phyloP scores from a whole-genome alignment of 768 basidiomycete species.

The Mycena latifolia region DNA sequence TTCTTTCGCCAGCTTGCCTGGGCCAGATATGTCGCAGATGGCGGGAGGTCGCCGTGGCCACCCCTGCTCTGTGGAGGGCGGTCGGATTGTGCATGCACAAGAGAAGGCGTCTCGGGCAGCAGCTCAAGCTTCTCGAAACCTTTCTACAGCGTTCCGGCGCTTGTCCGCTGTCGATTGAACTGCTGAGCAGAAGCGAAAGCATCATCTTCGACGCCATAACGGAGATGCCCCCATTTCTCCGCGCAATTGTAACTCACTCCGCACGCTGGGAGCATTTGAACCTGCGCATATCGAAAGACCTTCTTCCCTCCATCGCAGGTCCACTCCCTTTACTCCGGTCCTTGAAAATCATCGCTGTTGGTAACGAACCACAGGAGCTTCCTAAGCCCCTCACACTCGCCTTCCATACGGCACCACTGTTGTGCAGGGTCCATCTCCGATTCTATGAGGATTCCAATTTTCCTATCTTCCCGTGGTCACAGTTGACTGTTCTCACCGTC shows the following conservation, averaged over 20 bases:
- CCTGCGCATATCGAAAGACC: neutral
- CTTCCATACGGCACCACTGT: neutral
- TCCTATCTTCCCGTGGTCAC: neutral
- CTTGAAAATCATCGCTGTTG: neutral
- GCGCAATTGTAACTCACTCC: neutral
- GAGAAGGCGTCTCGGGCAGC: neutral
- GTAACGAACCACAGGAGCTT: too few species aligned
- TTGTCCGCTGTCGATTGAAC: neutral
- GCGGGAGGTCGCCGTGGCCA: neutral
- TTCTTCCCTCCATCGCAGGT: neutral
- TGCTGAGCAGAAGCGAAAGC: neutral
- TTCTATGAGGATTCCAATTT: too few species aligned
- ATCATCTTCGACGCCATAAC: neutral
- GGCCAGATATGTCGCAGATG: conserved; percentile 7
- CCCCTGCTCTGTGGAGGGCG: too few species aligned
- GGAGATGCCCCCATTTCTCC: neutral
- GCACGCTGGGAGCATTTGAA: conserved; percentile 12
- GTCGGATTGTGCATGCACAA: neutral
- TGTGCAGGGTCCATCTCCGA: neutral
- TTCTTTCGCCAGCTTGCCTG: neutral
- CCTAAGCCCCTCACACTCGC: too few species aligned
- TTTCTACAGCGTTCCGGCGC: neutral
- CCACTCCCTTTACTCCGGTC: conserved; percentile 3
- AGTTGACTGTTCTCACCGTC: neutral
- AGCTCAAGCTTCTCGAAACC: neutral